Base-by-base conservation (phyloP, 257 asterid species). In the Solanum tacnaense region DNA sequence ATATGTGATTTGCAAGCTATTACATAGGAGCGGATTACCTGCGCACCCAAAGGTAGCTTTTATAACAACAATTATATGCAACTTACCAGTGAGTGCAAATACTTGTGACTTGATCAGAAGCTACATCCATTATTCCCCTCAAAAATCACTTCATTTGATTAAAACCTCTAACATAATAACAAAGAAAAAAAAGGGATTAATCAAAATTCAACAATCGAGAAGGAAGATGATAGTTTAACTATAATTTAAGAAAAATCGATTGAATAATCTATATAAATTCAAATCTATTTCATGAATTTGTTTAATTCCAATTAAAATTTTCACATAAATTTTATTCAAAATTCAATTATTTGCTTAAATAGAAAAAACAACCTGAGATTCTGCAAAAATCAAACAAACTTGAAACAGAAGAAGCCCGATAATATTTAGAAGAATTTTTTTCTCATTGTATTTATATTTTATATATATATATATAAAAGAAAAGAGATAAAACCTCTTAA, bases 41-140 rank as follows among this genome's bases (percentile, higher is more conserved):
- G 38, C 38, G 38, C 38, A 35, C 38, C 38, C 38, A 35, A 35
- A 35, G 38, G 38, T 35, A 35, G 8, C 38, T 35, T 35, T 35
- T 34, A 15, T 52, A 56, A 58, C 67, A 58, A 58, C 25, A 20
- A 58, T 58, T 20, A 20, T 58, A 20, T 58, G 27, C 44, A 39
- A 35, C 31, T 49, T 62, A 93, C 99, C 98, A 96, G 95, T 96
- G 97, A 84, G 41, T 70, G 96, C 99, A 96, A 90, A 93, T 90
- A 90, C 91, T 91, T 86, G 96, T 93, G 87, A 83, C 87, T 72
- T 88, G 96, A 93, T 95, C 97, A 89, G 93, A 92, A 93, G 91
- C 90, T 90, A 89, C 94, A 86, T 92, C 96, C 98, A 95, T 95
- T 38, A 75, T 7, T 89, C 68, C 86, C 20, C 38, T 16, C 20